A percentile compares a stretch with the other conserved stretches of the same genome.
phyloP scores from a whole-genome alignment of 139 green algal species.

The Haematococcus lacustris region DNA sequence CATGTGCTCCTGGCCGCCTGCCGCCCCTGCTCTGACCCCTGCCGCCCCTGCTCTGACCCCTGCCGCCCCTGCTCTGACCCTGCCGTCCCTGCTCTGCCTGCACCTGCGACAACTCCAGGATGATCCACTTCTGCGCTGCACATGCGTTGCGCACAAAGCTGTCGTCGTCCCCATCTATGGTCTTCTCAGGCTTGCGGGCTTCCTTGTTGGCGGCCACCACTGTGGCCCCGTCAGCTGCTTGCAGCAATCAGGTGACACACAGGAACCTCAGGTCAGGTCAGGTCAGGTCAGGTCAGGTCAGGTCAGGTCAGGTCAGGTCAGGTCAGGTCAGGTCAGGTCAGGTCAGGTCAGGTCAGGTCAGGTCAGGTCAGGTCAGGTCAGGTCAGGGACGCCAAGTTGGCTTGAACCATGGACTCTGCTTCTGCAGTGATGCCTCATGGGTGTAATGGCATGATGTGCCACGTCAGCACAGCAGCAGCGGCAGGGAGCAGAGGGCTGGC shows the following conservation, averaged over 20 bases:
- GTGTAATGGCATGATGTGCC: no score
- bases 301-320: background rate
- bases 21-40: no score
- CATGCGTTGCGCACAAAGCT: constrained; percentile 82
- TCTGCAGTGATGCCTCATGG: no score
- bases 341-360: background rate
- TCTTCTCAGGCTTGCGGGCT: constrained; percentile 48
- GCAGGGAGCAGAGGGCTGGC: no score
- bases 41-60: no score
- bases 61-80: no score
- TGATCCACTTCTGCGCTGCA: constrained; percentile 66
- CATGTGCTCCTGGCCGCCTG: no score
- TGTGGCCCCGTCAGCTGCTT: constrained; percentile 51
- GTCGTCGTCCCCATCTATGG: constrained; percentile 75
- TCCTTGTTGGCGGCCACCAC: constrained; percentile 75
- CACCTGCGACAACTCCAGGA: constrained; percentile 76
- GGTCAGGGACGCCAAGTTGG: no score
- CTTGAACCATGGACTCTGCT: no score
- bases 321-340: background rate
- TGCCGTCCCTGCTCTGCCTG: no score
- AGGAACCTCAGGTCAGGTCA: background rate
- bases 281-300: background rate
- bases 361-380: no score
- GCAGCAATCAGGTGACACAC: background rate
- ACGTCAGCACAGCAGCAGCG: no score